Evolutionary conservation across 2,329 filamentous ascomycete genomes (phyloP), one percentile per base, ranked within the genome.

Genomic region (Raffaelea ambrosiae): DNA sequence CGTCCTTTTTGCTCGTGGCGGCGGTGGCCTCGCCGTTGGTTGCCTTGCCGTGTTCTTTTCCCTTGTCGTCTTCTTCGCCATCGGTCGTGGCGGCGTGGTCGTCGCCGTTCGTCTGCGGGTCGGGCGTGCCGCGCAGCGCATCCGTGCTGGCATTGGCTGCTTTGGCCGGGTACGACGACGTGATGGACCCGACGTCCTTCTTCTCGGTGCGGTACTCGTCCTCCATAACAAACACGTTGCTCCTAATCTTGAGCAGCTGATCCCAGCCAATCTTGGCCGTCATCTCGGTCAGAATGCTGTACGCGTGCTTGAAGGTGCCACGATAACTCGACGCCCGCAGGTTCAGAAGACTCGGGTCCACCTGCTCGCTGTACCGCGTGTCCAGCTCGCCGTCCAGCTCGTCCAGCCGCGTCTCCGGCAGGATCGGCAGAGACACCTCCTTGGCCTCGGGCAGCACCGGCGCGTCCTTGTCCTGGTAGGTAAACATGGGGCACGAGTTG

Each of bases 401-500:
- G 57, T 98, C 93, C 47, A 96, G 79, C 49, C 90, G 81, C 18
- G 88, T 95, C 65, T 97, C 93, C 0, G 86, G 77, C 46, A 97
- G 75, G 16, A 91, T 86, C 0, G 93, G 93, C 14, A 98, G 77
- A 56, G 86, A 81, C 39, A 97, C 86, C 48, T 89, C 86, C 58
- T 86, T 84, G 0, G 93, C 90, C 60, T 95, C 89, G 1, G 93
- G 93, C 85, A 97, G 91, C 51, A 93, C 70, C 3, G 93, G 93
- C 5, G 89, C 85, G 63, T 98, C 93, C 66, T 96, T 97, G 67
- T 98, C 93, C 66, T 97, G 93, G 65, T 98, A 97, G 7, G 93
- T 98, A 66, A 98, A 98, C 93, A 98, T 98, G 9, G 93, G 93
- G 65, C 93, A 98, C 18, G 93, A 98, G 68, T 98, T 98, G 46